These are phyloP conservation scores for Cordyceps farinosa DNA, from an alignment of 2,329 filamentous ascomycete species.

Conservation along the genomic window DNA sequence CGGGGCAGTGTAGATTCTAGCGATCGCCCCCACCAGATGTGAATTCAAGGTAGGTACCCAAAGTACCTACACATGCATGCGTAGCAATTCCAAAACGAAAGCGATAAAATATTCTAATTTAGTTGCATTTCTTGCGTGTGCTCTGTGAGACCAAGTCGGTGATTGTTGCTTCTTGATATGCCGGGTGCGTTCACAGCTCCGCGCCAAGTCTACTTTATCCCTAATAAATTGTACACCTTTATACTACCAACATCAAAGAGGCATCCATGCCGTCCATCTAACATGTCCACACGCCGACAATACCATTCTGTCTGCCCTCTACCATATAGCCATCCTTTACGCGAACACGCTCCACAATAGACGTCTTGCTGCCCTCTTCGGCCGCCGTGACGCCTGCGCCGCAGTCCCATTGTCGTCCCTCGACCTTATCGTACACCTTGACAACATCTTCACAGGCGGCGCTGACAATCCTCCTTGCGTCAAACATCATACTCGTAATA, in stretches of 20 bases:
- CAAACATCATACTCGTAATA: slow-evolving; percentile 97
- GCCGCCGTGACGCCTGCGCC: slow-evolving; percentile 73
- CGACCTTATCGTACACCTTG: slow-evolving; percentile 97
- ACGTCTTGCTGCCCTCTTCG: slow-evolving; percentile 60
- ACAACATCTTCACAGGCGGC: slow-evolving; percentile 90
- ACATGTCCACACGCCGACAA: slow-evolving; percentile 88
- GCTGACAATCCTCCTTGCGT: slow-evolving; percentile 80
- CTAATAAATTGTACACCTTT: slow-evolving; percentile 14
- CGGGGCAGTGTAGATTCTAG: neutral
- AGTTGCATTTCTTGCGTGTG: neutral
- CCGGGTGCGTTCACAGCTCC: neutral
- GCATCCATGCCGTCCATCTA: slow-evolving; percentile 26
- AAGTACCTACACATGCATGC: neutral
- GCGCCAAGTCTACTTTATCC: neutral
- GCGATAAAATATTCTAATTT: neutral
- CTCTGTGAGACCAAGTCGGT: neutral
- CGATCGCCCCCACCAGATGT: slow-evolving; percentile 9
- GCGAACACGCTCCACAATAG: slow-evolving; percentile 78
- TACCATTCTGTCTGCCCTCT: slow-evolving; percentile 82
- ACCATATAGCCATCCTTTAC: slow-evolving; percentile 93
- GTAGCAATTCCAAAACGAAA: too few species aligned
- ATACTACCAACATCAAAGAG: slow-evolving; percentile 2
- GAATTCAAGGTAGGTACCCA: neutral
- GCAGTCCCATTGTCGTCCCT: slow-evolving; percentile 94
- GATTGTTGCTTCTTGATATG: neutral